These are phyloP conservation scores for Kodamaea suecica DNA, from an alignment of 1,139 yeast species.

Conservation along the genomic window DNA sequence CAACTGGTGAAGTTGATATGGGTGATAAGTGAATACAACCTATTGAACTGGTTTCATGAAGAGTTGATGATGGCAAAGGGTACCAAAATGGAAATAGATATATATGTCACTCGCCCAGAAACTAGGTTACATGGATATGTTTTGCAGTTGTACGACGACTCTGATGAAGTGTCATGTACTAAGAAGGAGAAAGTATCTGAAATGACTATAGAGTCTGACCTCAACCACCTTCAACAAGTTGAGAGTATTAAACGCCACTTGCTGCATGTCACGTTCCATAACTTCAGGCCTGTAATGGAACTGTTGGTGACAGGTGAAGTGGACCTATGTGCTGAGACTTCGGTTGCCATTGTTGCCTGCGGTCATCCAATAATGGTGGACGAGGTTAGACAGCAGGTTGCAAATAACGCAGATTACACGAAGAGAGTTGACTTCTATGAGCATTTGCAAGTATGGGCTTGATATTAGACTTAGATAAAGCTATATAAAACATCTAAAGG, in stretches of 20 bases:
- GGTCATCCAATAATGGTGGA: constrained; percentile 58
- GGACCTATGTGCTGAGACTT: too few species aligned
- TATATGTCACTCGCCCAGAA: constrained; percentile 33
- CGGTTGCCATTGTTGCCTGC: constrained; percentile 47
- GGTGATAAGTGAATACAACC: constrained; percentile 46
- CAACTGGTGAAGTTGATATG: constrained; percentile 43
- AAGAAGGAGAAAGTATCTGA: too few species aligned
- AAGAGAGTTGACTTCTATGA: constrained; percentile 49
- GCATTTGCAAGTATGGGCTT: constrained; percentile 39
- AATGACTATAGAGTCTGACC: too few species aligned
- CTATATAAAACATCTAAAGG: too few species aligned
- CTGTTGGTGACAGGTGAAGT: constrained; percentile 26
- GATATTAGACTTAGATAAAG: too few species aligned
- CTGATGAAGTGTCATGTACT: neutral
- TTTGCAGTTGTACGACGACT: constrained; percentile 1
- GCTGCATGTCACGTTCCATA: constrained; percentile 25
- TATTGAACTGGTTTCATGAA: constrained; percentile 52
- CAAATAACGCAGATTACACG: constrained; percentile 21
- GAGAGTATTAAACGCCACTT: neutral
- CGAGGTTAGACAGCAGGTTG: constrained; percentile 37
- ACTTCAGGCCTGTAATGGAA: constrained; percentile 34
- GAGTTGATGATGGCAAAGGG: constrained; percentile 27
- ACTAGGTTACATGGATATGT: constrained; percentile 1
- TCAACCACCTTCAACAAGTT: neutral
- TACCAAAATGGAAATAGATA: constrained; percentile 26